Evolutionary conservation across 768 basidiomycete genomes (phyloP), one percentile per base, ranked within the genome.

Genomic region (Termitomyces sp.): DNA sequence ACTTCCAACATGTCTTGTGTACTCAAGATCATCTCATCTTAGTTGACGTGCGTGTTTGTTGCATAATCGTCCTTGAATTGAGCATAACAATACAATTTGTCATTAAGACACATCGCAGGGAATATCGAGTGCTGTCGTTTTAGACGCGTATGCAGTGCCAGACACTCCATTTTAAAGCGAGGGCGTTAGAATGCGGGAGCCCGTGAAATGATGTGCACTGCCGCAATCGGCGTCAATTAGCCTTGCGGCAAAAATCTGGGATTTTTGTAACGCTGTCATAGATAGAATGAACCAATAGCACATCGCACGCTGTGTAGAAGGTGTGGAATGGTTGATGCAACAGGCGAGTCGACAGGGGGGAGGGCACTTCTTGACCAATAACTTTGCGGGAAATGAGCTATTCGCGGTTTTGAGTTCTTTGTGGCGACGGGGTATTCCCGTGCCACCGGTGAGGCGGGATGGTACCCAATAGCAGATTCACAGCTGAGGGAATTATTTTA

Each of bases 371-470:
- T 53, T 36, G 33, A 33, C 54, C 61, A 42, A 25, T 45, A 50
- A 54, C 38, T 42, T 31, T 64, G 65, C 60, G 65, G 64, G 64
- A 66, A 57, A 66, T 65, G 65, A 58, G 65, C 65, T 58, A 66
- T 66, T 66, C 61, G 65, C 48, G 44, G 53, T 35, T 45, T 20
- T 50, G 45, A n/a, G 46, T 33, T 47, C 31, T 22, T 49, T 39
- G 50, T 51, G 50, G 40, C 41, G 33, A 33, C 16, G 31, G 20
- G 39, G 40, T 42, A 41, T 33, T 52, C 33, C 50, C 32, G 50
- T 33, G 31, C 33, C 41, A 33, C 16, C 16, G 16, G 47, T 29
- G 23, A 16, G 29, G n/a, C n/a, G n/a, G n/a, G 22, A 44, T 49
- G 29, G 20, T 49, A 18, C 38, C 53, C 51, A 54, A 54, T 54